phyloP scores from a whole-genome alignment of 371 early-diverging fungal species.

The Enterospora canceri region DNA sequence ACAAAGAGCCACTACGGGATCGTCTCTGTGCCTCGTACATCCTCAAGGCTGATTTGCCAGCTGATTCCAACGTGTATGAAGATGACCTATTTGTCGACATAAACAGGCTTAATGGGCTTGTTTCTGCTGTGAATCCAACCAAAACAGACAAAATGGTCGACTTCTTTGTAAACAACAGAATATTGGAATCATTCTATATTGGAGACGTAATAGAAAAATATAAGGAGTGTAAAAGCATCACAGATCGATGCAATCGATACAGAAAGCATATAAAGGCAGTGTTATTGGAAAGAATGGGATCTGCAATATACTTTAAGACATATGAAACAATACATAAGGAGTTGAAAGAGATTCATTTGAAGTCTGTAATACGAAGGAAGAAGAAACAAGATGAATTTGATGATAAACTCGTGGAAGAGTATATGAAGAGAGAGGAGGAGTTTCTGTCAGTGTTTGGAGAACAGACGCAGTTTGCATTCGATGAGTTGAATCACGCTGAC shows the following conservation, averaged over 20 bases:
- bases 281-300: neutral
- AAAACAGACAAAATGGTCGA: neutral
- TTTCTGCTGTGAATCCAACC: neutral
- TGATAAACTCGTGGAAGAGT: neutral
- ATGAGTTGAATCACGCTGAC: neutral
- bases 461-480: constrained; percentile 2
- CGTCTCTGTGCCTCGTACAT: constrained; percentile 1
- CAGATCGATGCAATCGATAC: neutral
- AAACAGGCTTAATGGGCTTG: neutral
- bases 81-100: constrained; percentile 2
- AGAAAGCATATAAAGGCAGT: constrained; percentile 1
- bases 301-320: constrained; percentile 2
- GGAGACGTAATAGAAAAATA: neutral
- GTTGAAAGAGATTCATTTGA: neutral
- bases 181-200: neutral
- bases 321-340: constrained; percentile 13
- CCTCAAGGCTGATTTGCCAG: neutral
- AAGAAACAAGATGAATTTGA: neutral
- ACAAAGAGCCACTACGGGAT: neutral
- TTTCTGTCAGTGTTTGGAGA: constrained; percentile 9
- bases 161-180: constrained; percentile 3
- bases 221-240: neutral
- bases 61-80: neutral
- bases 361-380: neutral
- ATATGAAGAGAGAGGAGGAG: constrained; percentile 3